Percentiles rank a stretch among this genome's conserved stretches.
These are phyloP conservation scores for Pichia inconspicua DNA, from an alignment of 1,139 yeast species.

Conservation along the genomic window DNA sequence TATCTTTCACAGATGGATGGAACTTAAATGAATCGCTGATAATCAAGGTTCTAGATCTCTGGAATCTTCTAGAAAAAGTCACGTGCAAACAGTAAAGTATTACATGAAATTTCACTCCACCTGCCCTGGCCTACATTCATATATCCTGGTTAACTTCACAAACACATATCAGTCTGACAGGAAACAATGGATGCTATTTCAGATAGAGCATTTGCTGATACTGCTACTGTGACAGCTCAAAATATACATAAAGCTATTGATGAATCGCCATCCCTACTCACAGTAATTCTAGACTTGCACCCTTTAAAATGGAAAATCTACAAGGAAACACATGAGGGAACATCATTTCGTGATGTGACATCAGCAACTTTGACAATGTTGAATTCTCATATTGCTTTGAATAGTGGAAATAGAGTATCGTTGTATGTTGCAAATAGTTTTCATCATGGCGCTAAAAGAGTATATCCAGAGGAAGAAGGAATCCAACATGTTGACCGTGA, in stretches of 20 bases:
- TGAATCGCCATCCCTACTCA: conserved; percentile 77
- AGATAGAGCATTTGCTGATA: conserved; percentile 53
- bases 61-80: not conserved
- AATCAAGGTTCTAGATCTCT: not conserved
- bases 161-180: too few relatives aligned
- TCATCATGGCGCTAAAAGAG: conserved; percentile 50
- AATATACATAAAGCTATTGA: conserved; percentile 30
- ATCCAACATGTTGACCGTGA: conserved; percentile 16
- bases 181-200: conserved; percentile 63
- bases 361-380: conserved; percentile 61
- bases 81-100: not conserved
- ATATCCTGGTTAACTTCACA: too few relatives aligned
- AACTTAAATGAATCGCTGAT: not conserved
- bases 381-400: conserved; percentile 81
- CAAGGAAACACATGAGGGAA: conserved; percentile 26
- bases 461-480: conserved; percentile 46
- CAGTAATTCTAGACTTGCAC: conserved; percentile 70
- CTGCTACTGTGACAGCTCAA: conserved; percentile 22
- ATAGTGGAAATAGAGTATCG: conserved; percentile 79
- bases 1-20: not conserved
- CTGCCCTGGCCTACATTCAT: too few relatives aligned
- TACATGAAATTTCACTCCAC: too few relatives aligned
- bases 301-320: conserved; percentile 70
- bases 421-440: conserved; percentile 68
- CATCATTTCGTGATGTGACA: conserved; percentile 46